A percentile compares a stretch with the other conserved stretches of the same genome.
Conservation (phyloP, 345 rosid genomes). For the Sonneratia caseolaris region DNA sequence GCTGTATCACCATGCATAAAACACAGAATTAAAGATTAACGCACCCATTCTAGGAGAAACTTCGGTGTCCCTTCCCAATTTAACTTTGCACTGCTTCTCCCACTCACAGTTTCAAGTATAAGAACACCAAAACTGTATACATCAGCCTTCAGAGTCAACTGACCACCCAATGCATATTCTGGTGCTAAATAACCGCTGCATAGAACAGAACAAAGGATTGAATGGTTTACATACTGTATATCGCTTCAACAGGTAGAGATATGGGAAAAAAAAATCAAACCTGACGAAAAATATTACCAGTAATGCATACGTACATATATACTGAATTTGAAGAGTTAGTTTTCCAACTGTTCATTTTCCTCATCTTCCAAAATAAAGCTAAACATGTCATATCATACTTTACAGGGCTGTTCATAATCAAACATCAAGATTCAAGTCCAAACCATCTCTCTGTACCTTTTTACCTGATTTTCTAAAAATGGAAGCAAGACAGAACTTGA, state of each 20-base stretch:
- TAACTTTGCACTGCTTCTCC: conserved; percentile 36
- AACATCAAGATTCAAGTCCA: too few relatives aligned
- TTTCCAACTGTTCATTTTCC: too few relatives aligned
- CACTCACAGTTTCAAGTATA: conserved; percentile 53
- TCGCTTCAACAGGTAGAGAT: not conserved
- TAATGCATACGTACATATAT: too few relatives aligned
- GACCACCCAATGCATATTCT: conserved; percentile 66
- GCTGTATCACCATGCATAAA: not conserved
- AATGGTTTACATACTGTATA: not conserved
- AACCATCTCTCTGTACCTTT: too few relatives aligned
- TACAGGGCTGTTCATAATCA: too few relatives aligned
- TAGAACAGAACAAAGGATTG: conserved; percentile 9
- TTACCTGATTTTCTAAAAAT: too few relatives aligned
- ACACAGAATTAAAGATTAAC: conserved; percentile 2
- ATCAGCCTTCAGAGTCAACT: conserved; percentile 62
- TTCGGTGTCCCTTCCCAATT: conserved; percentile 34
- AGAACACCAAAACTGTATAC: conserved; percentile 66
- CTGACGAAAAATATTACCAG: not conserved
- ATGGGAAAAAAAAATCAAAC: not conserved
- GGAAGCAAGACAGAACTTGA: too few relatives aligned
- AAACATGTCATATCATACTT: too few relatives aligned
- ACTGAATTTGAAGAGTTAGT: too few relatives aligned
- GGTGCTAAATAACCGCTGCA: conserved; percentile 78
- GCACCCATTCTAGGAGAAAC: conserved; percentile 50
- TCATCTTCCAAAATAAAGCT: too few relatives aligned